These are phyloP conservation scores for Hanseniaspora occidentalis DNA, from an alignment of 805 yeast genomes.

Conservation along the genomic window DNA sequence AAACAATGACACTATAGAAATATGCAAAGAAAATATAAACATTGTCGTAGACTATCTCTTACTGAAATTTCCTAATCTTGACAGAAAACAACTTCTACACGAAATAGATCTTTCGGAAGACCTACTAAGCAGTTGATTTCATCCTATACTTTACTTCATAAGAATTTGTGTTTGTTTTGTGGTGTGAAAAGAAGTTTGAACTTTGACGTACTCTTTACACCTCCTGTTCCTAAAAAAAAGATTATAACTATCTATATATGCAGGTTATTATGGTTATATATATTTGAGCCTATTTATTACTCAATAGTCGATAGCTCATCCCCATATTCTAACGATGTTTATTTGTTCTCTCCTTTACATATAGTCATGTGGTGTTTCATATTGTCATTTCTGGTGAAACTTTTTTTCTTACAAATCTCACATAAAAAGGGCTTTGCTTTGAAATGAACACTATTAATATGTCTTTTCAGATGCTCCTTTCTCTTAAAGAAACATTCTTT, in stretches of 20 bases:
- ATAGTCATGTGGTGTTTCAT: conserved; percentile 54
- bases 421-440: conserved; percentile 61
- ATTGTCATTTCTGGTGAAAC: conserved; percentile 56
- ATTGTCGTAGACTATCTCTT: neutral
- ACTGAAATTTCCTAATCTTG: neutral
- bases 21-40: neutral
- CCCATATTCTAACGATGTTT: too few species aligned
- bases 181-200: neutral
- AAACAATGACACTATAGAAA: neutral
- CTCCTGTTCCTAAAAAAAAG: too few species aligned
- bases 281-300: too few species aligned
- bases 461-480: conserved; percentile 69
- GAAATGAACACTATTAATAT: conserved; percentile 60
- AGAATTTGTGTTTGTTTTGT: too few species aligned
- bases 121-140: conserved; percentile 5
- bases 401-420: conserved; percentile 40
- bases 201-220: too few species aligned
- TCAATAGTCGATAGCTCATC: too few species aligned
- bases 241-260: too few species aligned
- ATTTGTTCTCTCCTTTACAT: conserved; percentile 23
- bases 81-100: neutral
- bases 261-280: too few species aligned
- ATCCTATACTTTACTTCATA: too few species aligned
- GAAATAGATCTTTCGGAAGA: conserved; percentile 3
- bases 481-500: conserved; percentile 53